These are phyloP conservation scores for Tremellales sp. DNA, from an alignment of 1,284 basidiomycete genomes.

Conservation along the genomic window DNA sequence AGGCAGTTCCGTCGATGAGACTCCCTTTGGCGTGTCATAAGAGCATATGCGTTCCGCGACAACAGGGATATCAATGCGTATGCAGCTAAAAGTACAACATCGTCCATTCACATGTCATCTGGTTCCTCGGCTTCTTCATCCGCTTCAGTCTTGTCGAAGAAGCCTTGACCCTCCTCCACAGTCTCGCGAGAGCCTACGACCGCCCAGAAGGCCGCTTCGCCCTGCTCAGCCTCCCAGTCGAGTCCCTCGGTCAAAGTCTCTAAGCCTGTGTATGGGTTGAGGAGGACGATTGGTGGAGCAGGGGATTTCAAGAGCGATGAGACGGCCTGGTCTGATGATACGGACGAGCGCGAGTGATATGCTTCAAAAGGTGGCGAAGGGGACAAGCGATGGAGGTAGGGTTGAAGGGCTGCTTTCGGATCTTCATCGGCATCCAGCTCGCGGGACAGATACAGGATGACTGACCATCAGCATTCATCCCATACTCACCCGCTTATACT, in stretches of 20 bases:
- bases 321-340: slow-evolving; percentile 2
- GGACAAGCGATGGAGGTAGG: slow-evolving; percentile 23
- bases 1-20: too few relatives aligned
- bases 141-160: slow-evolving; percentile 53
- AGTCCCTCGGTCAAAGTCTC: slow-evolving; percentile 38
- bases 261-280: slow-evolving; percentile 28
- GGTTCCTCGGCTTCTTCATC: slow-evolving; percentile 47
- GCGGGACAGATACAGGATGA: slow-evolving; percentile 47
- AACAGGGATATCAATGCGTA: not conserved
- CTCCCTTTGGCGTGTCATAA: too few relatives aligned
- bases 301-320: not conserved
- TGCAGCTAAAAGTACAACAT: not conserved
- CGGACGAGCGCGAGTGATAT: slow-evolving; percentile 15
- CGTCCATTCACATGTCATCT: not conserved
- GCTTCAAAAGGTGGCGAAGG: slow-evolving; percentile 22
- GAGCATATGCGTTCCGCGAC: too few relatives aligned
- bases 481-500: slow-evolving; percentile 27
- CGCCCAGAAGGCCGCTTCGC: slow-evolving; percentile 27
- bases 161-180: slow-evolving; percentile 27
- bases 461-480: slow-evolving; percentile 20
- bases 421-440: slow-evolving; percentile 1
- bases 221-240: slow-evolving; percentile 42
- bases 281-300: slow-evolving; percentile 17
- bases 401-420: slow-evolving; percentile 14
- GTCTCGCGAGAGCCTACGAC: slow-evolving; percentile 18